Evolutionary conservation across 2,329 filamentous ascomycete species (phyloP), one percentile per base, ranked within the genome.

Genomic region (Fusarium subtropicale): DNA sequence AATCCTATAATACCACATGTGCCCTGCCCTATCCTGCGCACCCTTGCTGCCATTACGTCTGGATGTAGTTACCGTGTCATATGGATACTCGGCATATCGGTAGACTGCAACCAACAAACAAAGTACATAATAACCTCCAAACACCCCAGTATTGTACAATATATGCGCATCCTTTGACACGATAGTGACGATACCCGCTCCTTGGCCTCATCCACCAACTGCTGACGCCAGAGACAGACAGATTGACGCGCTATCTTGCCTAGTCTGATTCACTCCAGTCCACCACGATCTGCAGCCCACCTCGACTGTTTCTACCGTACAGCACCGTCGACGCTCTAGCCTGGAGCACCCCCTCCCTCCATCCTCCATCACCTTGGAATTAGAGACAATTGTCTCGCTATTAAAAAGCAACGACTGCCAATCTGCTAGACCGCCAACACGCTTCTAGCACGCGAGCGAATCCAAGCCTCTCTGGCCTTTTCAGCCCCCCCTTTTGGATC

Each of bases 371-470:
- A 28, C 47, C 52, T 59, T 55, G 57, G 50, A 56, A 66, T 64
- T 59, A 69, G 67, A 71, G 64, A 68, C 66, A 69, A 56, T 58
- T 75, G 72, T 74, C 63, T 74, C 62, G 68, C 48, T 51, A 60
- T 52, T 52, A 62, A 73, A 73, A 72, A 71, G 64, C 72, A 74
- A 67, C 45, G 39, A 63, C 54, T 48, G 51, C 44, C 55, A 61
- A 57, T 44, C 50, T 68, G 41, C 67, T 64, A 61, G 57, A 68
- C 67, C 57, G 53, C 67, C 64, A 65, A 45, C 53, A 48, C 59
- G 58, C 50, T 34, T 56, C 69, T 60, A 64, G 53, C 67, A 66
- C 62, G 64, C 67, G 56, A 70, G 56, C 62, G 64, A 69, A 47
- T 50, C 31, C 52, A 61, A 51, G 52, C 34, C 56, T 55, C 31